Conservation (phyloP, 2,329 filamentous ascomycete genomes). For the Xylaria sp. region DNA sequence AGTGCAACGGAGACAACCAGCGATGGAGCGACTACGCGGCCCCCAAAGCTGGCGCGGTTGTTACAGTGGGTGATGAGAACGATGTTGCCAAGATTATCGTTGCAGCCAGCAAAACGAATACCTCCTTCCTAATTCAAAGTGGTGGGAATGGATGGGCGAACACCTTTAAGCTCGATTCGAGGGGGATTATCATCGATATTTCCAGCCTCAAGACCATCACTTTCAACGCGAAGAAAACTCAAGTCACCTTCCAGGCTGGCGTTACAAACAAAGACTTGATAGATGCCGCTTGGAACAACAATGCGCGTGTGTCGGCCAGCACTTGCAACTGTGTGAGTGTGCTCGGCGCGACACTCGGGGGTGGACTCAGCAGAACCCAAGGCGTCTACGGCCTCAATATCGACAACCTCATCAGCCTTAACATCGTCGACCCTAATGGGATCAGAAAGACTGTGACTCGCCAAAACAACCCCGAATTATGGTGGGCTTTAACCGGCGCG, state of each 20-base stretch:
- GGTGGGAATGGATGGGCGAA: slow-evolving; percentile 36
- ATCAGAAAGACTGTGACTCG: slow-evolving; percentile 33
- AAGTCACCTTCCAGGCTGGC: slow-evolving; percentile 36
- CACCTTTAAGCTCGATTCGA: slow-evolving; percentile 27
- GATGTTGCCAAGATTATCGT: slow-evolving; percentile 25
- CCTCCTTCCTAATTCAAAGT: slow-evolving; percentile 34
- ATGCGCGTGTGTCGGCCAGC: slow-evolving; percentile 32
- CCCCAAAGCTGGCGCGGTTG: slow-evolving; percentile 18
- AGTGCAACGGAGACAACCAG: slow-evolving; percentile 16
- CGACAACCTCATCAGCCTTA: slow-evolving; percentile 44
- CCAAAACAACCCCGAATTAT: slow-evolving; percentile 45
- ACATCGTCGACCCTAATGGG: slow-evolving; percentile 39
- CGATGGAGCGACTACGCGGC: slow-evolving; percentile 31
- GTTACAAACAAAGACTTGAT: slow-evolving; percentile 32
- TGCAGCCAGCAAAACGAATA: slow-evolving; percentile 23
- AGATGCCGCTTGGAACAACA: slow-evolving; percentile 30
- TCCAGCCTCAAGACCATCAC: slow-evolving; percentile 31
- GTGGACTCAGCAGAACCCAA: slow-evolving; percentile 28
- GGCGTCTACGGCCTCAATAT: slow-evolving; percentile 34
- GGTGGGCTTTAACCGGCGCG: slow-evolving; percentile 57
- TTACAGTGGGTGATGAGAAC: slow-evolving; percentile 24
- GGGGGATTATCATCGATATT: slow-evolving; percentile 34
- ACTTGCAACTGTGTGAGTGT: slow-evolving; percentile 39
- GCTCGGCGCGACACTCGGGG: slow-evolving; percentile 32
- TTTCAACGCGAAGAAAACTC: slow-evolving; percentile 31